Conservation (phyloP, 176 grass and related monocot genomes). For the Oryza brachyantha region DNA sequence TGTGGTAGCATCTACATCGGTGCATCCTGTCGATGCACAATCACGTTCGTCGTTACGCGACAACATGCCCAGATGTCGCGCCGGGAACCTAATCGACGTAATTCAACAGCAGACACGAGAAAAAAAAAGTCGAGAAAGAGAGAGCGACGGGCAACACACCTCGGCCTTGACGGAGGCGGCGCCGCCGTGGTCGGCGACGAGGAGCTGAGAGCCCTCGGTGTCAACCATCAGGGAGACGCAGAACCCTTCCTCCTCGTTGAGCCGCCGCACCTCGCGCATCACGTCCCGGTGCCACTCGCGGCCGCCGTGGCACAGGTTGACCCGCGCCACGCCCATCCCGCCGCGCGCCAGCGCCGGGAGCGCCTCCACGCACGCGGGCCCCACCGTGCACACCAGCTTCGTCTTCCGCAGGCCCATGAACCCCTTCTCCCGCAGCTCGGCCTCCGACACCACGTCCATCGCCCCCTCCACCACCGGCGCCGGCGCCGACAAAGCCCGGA, state of each 20-base stretch:
- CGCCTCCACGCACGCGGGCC: slow-evolving; percentile 42
- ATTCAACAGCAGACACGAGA: not conserved
- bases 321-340: slow-evolving; percentile 62
- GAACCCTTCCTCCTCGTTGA: slow-evolving; percentile 65
- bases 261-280: slow-evolving; percentile 44
- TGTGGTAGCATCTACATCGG: not conserved
- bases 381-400: slow-evolving; percentile 72
- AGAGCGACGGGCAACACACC: slow-evolving; percentile 26
- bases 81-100: not conserved
- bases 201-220: slow-evolving; percentile 64
- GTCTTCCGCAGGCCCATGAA: slow-evolving; percentile 70
- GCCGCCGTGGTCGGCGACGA: slow-evolving; percentile 55
- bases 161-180: slow-evolving; percentile 53
- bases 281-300: slow-evolving; percentile 54
- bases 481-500: slow-evolving; percentile 12
- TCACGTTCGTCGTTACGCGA: not conserved
- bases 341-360: slow-evolving; percentile 59
- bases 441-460: slow-evolving; percentile 64
- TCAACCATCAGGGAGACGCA: slow-evolving; percentile 73
- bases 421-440: slow-evolving; percentile 67
- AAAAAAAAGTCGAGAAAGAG: not conserved
- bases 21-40: not conserved
- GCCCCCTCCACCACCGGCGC: not conserved
- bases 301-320: slow-evolving; percentile 71
- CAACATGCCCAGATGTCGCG: not conserved